Percentiles rank a stretch among this genome's conserved stretches.
phyloP scores from a whole-genome alignment of 371 early-diverging fungal species.

The Blakeslea trispora region DNA sequence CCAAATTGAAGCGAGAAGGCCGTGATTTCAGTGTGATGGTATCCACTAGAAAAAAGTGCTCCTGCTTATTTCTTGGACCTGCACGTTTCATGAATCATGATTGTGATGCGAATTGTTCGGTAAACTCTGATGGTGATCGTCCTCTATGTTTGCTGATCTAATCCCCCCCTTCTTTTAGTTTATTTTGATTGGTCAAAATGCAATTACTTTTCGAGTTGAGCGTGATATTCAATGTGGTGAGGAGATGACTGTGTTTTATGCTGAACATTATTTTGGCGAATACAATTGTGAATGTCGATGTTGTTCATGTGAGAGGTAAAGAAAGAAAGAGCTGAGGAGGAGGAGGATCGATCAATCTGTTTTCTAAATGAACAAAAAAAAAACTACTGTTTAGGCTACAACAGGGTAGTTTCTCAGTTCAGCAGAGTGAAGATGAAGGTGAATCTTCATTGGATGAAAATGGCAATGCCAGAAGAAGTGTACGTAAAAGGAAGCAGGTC shows the following conservation, averaged over 20 bases:
- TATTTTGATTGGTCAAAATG: conserved; percentile 51
- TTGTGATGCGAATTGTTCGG: conserved; percentile 79
- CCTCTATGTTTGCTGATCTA: neutral
- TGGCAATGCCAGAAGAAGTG: conserved; percentile 13
- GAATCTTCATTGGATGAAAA: neutral
- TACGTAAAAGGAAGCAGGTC: conserved; percentile 19
- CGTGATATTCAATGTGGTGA: conserved; percentile 75
- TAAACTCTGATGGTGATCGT: conserved; percentile 11
- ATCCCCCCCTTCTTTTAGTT: conserved; percentile 40
- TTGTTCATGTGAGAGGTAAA: conserved; percentile 74
- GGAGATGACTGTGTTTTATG: conserved; percentile 86
- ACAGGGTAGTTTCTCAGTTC: conserved; percentile 12
- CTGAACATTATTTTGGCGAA: conserved; percentile 83
- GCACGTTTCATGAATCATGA: conserved; percentile 95
- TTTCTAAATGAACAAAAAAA: no score
- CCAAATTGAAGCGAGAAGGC: conserved; percentile 54
- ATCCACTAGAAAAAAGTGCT: conserved; percentile 61
- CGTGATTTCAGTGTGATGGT: conserved; percentile 88
- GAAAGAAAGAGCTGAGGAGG: neutral
- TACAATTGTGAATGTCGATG: conserved; percentile 88
- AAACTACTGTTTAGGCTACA: conserved; percentile 1
- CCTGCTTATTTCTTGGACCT: conserved; percentile 85
- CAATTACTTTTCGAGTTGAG: conserved; percentile 75
- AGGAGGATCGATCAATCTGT: no score
- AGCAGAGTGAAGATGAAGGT: neutral